Conservation (phyloP, 768 basidiomycete species). For the Mycena belliarum region DNA sequence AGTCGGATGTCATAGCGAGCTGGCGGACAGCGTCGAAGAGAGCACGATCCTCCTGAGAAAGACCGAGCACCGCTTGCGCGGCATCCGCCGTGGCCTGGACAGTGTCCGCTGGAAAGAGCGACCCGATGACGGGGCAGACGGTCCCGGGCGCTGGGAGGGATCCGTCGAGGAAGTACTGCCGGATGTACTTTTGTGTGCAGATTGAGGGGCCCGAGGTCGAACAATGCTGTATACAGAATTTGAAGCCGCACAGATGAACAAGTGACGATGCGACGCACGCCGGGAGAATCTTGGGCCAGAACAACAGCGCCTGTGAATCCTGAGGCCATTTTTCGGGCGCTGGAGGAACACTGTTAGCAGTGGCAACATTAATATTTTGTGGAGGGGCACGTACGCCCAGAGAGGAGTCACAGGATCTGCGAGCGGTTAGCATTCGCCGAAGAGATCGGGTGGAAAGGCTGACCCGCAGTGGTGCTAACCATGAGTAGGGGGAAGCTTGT, state of each 20-base stretch:
- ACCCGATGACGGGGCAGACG: slow-evolving; percentile 16
- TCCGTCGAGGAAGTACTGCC: not conserved
- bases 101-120: not conserved
- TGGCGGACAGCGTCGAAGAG: not conserved
- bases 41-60: not conserved
- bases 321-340: slow-evolving; percentile 23
- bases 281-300: not conserved
- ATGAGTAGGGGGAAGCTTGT: slow-evolving; percentile 7
- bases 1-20: not conserved
- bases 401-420: slow-evolving; percentile 25
- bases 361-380: not conserved
- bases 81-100: not conserved
- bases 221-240: not conserved
- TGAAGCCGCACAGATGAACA: not conserved
- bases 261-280: slow-evolving; percentile 3
- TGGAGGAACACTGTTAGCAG: not conserved
- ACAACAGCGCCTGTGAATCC: slow-evolving; percentile 22
- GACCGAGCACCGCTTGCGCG: not conserved
- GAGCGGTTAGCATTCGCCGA: no score
- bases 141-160: slow-evolving; percentile 17
- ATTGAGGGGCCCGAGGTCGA: not conserved
- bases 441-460: slow-evolving; percentile 20
- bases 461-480: slow-evolving; percentile 14
- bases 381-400: slow-evolving; percentile 9
- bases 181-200: not conserved